Evolutionary conservation across 2,329 filamentous ascomycete genomes (phyloP).

Genomic region (Cladophialophora immunda): DNA sequence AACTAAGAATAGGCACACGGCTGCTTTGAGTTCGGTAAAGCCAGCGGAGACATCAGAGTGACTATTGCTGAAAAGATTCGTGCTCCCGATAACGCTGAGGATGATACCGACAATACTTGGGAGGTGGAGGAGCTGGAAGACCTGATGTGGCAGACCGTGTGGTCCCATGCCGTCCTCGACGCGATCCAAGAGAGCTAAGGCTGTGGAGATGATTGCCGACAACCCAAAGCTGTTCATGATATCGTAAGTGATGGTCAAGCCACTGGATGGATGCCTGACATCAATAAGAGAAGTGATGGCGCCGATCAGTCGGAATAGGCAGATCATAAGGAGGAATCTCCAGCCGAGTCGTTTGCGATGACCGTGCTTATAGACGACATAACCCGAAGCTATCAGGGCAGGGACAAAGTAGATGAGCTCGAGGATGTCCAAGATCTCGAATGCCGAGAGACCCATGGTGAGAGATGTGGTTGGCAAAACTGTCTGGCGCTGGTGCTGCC

Average conservation of each 20-base stretch:
- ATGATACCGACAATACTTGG: constrained; percentile 47
- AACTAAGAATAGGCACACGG: constrained; percentile 54
- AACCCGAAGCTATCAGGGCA: constrained; percentile 43
- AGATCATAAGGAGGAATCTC: constrained; percentile 63
- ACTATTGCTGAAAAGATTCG: constrained; percentile 44
- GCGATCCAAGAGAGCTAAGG: constrained; percentile 55
- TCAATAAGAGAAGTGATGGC: constrained; percentile 60
- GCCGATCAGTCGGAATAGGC: constrained; percentile 61
- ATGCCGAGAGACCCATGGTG: constrained; percentile 30
- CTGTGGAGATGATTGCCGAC: constrained; percentile 58
- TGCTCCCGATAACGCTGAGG: constrained; percentile 57
- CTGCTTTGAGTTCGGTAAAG: constrained; percentile 51
- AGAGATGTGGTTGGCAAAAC: not conserved
- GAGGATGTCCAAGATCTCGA: constrained; percentile 41
- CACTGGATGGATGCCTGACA: constrained; percentile 52
- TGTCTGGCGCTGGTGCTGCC: not conserved
- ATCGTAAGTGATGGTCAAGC: constrained; percentile 52
- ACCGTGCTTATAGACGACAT: constrained; percentile 50
- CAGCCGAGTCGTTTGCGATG: constrained; percentile 59
- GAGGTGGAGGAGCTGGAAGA: constrained; percentile 46
- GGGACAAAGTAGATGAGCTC: constrained; percentile 51
- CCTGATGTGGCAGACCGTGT: constrained; percentile 36
- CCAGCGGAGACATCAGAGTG: constrained; percentile 44
- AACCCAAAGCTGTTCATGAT: constrained; percentile 59
- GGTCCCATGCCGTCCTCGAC: constrained; percentile 41